Evolutionary conservation across 495 filamentous ascomycete genomes (phyloP).

Genomic region (Podospora bellae-mahoneyi): DNA sequence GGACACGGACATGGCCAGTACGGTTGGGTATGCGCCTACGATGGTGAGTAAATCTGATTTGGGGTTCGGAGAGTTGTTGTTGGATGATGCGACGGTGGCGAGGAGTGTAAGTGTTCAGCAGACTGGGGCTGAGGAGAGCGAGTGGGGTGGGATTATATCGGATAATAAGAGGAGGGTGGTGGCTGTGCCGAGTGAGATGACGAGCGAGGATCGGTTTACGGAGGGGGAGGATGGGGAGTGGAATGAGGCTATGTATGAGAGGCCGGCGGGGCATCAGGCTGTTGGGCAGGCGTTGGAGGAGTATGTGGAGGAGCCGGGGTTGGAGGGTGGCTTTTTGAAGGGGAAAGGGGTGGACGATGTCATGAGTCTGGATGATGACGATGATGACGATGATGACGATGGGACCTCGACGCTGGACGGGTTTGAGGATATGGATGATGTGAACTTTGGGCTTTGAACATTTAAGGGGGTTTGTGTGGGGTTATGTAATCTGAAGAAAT

Average conservation of each 20-base stretch:
- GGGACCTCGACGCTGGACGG: slow-evolving; percentile 27
- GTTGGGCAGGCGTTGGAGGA: background rate
- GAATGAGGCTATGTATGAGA: slow-evolving; percentile 25
- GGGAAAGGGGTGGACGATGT: background rate
- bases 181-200: slow-evolving; percentile 5
- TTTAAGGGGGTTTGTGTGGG: background rate
- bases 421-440: slow-evolving; percentile 19
- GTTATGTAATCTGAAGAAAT: background rate
- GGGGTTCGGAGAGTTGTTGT: slow-evolving; percentile 20
- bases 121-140: slow-evolving; percentile 18
- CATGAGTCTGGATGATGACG: slow-evolving; percentile 5
- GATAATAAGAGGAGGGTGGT: slow-evolving; percentile 16
- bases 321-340: background rate
- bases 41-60: slow-evolving; percentile 25
- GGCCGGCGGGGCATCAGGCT: slow-evolving; percentile 26
- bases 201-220: slow-evolving; percentile 25
- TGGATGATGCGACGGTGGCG: slow-evolving; percentile 16
- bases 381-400: slow-evolving; percentile 14
- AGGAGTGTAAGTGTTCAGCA: slow-evolving; percentile 31
- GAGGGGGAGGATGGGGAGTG: slow-evolving; percentile 10
- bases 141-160: background rate
- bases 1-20: slow-evolving; percentile 9
- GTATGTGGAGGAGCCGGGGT: background rate
- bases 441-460: background rate
- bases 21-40: slow-evolving; percentile 10